Base-by-base conservation (phyloP, 2,329 filamentous ascomycete genomes). In the Phialocephala subalpina region DNA sequence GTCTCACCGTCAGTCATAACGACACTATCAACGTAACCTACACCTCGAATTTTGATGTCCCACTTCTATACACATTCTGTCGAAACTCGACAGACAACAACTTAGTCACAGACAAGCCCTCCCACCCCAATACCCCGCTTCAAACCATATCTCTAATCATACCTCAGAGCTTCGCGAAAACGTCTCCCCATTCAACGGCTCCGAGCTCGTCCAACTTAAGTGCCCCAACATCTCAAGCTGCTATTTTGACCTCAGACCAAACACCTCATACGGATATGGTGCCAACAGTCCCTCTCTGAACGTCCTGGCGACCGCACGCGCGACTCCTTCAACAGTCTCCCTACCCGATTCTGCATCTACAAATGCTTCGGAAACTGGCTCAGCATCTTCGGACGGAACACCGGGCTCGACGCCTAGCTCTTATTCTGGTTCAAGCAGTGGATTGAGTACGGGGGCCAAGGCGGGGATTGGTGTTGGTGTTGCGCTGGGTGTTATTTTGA, bases 21-120 rank as follows among this genome's bases (percentile, higher is more conserved):
- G 72, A 72, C 27, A 72, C 68, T 4, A 40, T 72, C 16, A 70
- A 73, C 25, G 65, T 70, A 38, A 66, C 68, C 4, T 73, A 69
- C 40, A 66, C 61, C 2, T 73, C 71, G 29, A 52, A 55, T 11
- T 73, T 69, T 52, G 12, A 45, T 6, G 18, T 12, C 16, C 71
- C 70, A 2, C 60, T 65, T 16, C 59, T 73, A 4, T 72, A 66
- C 55, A 69, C 67, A 6, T 66, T 66, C 16, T 73, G 71, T 40
- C 38, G 22, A 3, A 69, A 68, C 36, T 25, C 25, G 2, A 40
- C 58, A 12, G 62, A 66, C 52, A 53, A 60, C 20, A 36, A 22
- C 18, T n/a, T 66, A 18, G 49, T 63, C 8, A 63, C 47, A 27
- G 58, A 61, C 52, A 59, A 64, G 52, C 38, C 22, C 2, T 20